Evolutionary conservation across 768 basidiomycete species (phyloP).

Genomic region (Gymnopilus dilepis): DNA sequence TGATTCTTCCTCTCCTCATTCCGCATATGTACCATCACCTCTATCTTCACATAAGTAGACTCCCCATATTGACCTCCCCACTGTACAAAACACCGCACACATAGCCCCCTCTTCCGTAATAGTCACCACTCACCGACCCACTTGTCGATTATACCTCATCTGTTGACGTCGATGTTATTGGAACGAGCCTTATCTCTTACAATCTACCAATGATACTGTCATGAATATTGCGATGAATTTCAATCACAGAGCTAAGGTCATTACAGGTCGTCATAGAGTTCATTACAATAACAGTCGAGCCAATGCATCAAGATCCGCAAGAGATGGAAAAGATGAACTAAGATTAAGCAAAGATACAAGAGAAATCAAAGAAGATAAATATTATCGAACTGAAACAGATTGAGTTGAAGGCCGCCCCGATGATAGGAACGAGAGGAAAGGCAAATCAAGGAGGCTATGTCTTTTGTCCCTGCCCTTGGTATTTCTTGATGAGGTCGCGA

Average conservation of each 20-base stretch:
- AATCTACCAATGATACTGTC: background rate
- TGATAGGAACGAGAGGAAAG: background rate
- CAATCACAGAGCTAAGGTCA: background rate
- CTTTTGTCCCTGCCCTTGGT: slow-evolving; percentile 52
- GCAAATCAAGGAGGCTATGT: slow-evolving; percentile 5
- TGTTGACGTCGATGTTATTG: background rate
- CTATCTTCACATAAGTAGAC: background rate
- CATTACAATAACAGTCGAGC: slow-evolving; percentile 23
- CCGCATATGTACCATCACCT: background rate
- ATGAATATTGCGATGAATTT: background rate
- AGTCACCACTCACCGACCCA: background rate
- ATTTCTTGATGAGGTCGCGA: slow-evolving; percentile 82
- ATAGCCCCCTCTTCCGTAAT: background rate
- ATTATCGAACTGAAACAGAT: slow-evolving; percentile 6
- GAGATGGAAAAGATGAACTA: slow-evolving; percentile 7
- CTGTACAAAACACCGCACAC: background rate
- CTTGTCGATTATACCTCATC: background rate
- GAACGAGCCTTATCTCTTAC: background rate
- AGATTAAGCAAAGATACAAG: slow-evolving; percentile 11
- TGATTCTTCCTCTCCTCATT: background rate
- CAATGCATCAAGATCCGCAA: slow-evolving; percentile 15
- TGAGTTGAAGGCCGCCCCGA: background rate
- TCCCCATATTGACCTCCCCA: background rate
- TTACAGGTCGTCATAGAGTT: slow-evolving; percentile 26
- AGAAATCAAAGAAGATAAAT: slow-evolving; percentile 7